Evolutionary conservation across 2,329 filamentous ascomycete genomes (phyloP).

Genomic region (Alternaria incomplexa): DNA sequence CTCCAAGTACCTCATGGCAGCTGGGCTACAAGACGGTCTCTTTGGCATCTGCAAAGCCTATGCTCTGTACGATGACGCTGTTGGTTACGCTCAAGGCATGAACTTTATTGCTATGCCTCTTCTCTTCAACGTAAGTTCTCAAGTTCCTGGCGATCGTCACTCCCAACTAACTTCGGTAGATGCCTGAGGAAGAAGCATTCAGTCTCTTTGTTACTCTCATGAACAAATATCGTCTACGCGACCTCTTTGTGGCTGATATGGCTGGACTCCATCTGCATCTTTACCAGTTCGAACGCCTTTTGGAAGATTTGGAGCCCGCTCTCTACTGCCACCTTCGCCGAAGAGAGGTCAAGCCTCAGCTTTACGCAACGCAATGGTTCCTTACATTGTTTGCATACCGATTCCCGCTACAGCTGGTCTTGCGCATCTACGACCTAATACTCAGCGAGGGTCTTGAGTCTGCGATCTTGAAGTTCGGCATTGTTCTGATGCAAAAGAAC

Average conservation of each 20-base stretch:
- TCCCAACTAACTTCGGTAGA: conserved; percentile 66
- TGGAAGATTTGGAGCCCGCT: conserved; percentile 93
- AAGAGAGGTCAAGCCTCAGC: conserved; percentile 82
- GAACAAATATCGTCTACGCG: conserved; percentile 93
- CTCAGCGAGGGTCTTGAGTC: conserved; percentile 86
- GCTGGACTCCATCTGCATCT: conserved; percentile 90
- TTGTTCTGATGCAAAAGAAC: conserved; percentile 97
- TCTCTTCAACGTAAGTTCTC: conserved; percentile 78
- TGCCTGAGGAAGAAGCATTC: conserved; percentile 97
- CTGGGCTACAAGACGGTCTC: conserved; percentile 88
- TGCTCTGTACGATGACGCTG: conserved; percentile 89
- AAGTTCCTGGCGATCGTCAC: conserved; percentile 61
- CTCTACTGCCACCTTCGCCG: conserved; percentile 93
- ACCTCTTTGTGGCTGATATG: conserved; percentile 96
- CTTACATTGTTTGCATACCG: conserved; percentile 97
- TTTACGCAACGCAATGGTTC: conserved; percentile 99
- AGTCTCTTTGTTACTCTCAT: conserved; percentile 90
- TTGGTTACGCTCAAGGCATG: conserved; percentile 98
- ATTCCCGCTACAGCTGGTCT: conserved; percentile 92
- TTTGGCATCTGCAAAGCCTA: conserved; percentile 98
- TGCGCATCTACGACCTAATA: conserved; percentile 95
- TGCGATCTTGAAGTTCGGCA: conserved; percentile 91
- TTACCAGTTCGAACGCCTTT: conserved; percentile 90
- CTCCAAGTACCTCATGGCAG: conserved; percentile 91
- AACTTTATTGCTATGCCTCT: conserved; percentile 98